Base-by-base conservation (phyloP, 768 basidiomycete genomes). In the Xerocomellus chrysenteron region DNA sequence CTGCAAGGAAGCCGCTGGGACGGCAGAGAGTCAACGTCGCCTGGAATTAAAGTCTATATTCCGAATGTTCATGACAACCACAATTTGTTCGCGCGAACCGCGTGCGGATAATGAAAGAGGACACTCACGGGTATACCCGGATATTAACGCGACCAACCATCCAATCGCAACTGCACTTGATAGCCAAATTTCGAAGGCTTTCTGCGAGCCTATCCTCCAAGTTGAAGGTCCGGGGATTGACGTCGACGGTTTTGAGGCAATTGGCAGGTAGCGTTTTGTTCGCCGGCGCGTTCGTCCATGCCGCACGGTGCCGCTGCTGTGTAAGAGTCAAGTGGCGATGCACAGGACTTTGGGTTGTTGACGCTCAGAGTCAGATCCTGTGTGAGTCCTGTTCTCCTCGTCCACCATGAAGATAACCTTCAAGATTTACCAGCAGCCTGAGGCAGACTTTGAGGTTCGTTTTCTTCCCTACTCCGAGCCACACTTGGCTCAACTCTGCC, bases 361-460 rank as follows among this genome's bases (percentile, higher is more conserved):
- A 50, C 2, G 42, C 28, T 39, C 54, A 55, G 28, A 30, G 28
- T 7, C 6, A 30, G 42, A 50, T 56, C 49, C 55, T 56, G 49
- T 56, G 42, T 5, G 28, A 26, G 28, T 28, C 28, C 7, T 36
- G n/a, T 39, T 43, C 37, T 33, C 44, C n/a, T 47, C 37, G 37
- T 46, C 55, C 50, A 51, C 45, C 17, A 56, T 56, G 55, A 51
- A 51, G 55, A 2, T 56, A 28, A 47, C 43, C n/a, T 12, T 56
- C 24, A 56, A 44, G 50, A 21, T 47, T 26, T 56, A 56, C 45
- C 37, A 33, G 50, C 30, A 56, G 32, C 44, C 50, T 10, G 44
- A 42, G 5, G 37, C 44, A 11, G 55, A 47, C 4, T 56, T 56
- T 13, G 12, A 56, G 30, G 55, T 51, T 8, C 21, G 49, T 24